Evolutionary conservation across 2,329 filamentous ascomycete genomes (phyloP).

Genomic region (Monosporascus sp.): DNA sequence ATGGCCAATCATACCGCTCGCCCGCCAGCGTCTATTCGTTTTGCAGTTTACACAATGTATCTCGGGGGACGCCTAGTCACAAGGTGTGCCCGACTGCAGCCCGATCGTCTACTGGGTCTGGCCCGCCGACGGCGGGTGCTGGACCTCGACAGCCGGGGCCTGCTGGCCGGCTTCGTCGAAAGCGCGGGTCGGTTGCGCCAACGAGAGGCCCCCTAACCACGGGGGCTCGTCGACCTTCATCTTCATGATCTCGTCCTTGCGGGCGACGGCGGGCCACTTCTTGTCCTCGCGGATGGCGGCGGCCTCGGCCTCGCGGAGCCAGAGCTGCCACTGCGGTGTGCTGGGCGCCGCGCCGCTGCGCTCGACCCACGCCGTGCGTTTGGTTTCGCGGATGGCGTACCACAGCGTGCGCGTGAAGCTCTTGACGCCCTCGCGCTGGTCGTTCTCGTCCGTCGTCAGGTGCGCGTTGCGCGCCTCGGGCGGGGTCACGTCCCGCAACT

Average conservation of each 20-base stretch:
- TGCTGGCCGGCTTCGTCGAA: conserved; percentile 15
- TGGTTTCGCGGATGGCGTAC: conserved; percentile 52
- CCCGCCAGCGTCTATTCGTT: no score
- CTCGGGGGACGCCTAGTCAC: no score
- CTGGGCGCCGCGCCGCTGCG: conserved; percentile 45
- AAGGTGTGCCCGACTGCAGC: no score
- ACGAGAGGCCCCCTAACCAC: not conserved
- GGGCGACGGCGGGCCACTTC: conserved; percentile 41
- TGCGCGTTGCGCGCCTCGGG: conserved; percentile 32
- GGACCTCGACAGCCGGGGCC: conserved; percentile 13
- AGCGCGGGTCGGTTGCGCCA: not conserved
- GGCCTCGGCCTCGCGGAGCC: conserved; percentile 44
- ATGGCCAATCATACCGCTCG: no score
- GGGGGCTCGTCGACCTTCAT: conserved; percentile 13
- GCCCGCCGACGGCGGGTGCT: conserved; percentile 1
- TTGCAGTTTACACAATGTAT: no score
- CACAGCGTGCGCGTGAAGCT: conserved; percentile 53
- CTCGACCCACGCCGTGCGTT: conserved; percentile 46
- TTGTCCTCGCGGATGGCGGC: conserved; percentile 28
- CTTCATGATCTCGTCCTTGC: conserved; percentile 45
- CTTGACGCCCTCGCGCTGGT: conserved; percentile 34
- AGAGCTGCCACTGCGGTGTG: conserved; percentile 47
- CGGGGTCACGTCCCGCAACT: conserved; percentile 35
- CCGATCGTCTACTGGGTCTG: not conserved
- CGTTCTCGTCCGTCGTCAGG: conserved; percentile 17